Evolutionary conservation across 2,329 filamentous ascomycete genomes (phyloP), one percentile per base, ranked within the genome.

Genomic region (Cercospora nicotianae): DNA sequence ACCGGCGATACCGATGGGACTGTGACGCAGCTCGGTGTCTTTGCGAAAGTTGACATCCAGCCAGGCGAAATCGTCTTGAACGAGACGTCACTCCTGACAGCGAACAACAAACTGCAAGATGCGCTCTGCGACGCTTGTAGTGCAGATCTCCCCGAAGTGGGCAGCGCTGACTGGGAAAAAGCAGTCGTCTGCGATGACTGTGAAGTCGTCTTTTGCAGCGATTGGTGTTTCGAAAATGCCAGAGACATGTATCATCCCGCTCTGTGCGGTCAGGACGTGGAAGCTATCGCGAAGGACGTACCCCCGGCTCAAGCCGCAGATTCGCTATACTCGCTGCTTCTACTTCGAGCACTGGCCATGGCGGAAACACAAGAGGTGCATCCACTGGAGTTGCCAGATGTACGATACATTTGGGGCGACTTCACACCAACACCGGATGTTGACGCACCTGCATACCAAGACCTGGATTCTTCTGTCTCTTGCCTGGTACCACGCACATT

Each of bases 41-140:
- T 98, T 77, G 94, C 94, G 7, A 92, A 89, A 73, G 87, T 91
- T 70, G 90, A 96, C 72, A 91, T 98, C 42, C 81, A 83, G 0
- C 87, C 93, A 0, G 91, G 91, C 9, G 91, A 96, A 77, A 83
- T 86, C 5, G 88, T 97, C 1, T 85, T 99, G 31, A 83, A 87
- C 59, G 95, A 99, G 77, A 91, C 90, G 69, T 95, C 93, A 8
- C 86, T 97, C 7, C 83, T 99, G 48, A 97, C 94, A 1, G 94
- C 92, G 57, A 95, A 94, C 73, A 95, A 95, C 77, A 89, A 93
- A 31, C 86, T 95, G 12, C 93, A 96, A 77, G 93, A 96, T 70
- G 85, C 91, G 4, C 86, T 94, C 31, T 98, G 94, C 79, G 94
- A 98, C 79, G 93, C 93, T 13, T 98, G 94, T 79, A 93, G 93